Conservation (phyloP, 2,329 filamentous ascomycete species). For the Arthrobotrys conoides region DNA sequence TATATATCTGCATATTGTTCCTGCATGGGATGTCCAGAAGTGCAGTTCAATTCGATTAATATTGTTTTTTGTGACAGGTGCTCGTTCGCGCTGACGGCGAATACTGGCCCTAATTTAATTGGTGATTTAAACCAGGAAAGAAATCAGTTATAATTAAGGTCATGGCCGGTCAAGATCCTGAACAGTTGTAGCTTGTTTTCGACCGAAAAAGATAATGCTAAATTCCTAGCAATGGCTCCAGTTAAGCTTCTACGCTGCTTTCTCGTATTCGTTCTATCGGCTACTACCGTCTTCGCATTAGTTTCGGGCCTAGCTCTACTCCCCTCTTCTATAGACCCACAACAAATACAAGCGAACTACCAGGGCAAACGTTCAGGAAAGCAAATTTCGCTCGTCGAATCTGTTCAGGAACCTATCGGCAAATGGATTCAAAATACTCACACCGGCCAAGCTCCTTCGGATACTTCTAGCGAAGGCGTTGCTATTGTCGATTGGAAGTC, state of each 20-base stretch:
- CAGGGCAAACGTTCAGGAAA: not conserved
- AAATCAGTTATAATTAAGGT: too few species aligned
- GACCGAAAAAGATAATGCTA: not conserved
- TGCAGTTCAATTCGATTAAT: too few species aligned
- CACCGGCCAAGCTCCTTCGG: not conserved
- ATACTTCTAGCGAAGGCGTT: not conserved
- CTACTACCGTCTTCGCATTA: not conserved
- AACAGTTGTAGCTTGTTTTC: too few species aligned
- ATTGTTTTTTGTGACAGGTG: too few species aligned
- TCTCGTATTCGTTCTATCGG: not conserved
- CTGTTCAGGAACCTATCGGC: not conserved
- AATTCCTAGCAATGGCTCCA: not conserved
- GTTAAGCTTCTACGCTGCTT: not conserved
- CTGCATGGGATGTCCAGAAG: too few species aligned
- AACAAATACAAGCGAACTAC: not conserved
- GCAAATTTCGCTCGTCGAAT: not conserved
- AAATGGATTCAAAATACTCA: not conserved
- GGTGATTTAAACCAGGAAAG: too few species aligned
- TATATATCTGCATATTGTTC: too few species aligned
- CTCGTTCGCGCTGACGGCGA: too few species aligned
- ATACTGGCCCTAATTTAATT: too few species aligned
- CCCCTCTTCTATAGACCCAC: not conserved
- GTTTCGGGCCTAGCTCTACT: not conserved
- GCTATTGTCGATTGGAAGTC: conserved; percentile 13
- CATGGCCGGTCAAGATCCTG: too few species aligned